Conservation (phyloP, 2,329 filamentous ascomycete species). For the Colletotrichum sp. region DNA sequence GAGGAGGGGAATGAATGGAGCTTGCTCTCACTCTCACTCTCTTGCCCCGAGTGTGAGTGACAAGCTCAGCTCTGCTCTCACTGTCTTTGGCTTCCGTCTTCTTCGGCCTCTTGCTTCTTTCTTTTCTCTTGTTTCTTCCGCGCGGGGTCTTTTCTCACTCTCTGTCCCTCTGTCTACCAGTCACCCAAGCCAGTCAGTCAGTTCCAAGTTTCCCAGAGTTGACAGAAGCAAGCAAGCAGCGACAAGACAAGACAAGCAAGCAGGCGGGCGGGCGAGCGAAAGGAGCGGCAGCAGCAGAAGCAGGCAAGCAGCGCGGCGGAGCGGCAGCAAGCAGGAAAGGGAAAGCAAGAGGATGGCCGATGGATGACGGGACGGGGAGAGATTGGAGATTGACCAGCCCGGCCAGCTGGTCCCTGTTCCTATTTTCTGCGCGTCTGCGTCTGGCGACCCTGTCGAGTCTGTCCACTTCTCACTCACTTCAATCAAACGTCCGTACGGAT, state of each 20-base stretch:
- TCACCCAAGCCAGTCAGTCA: not conserved
- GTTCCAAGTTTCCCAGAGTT: not conserved
- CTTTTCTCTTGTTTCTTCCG: not conserved
- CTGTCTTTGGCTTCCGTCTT: not conserved
- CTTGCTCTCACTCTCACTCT: not conserved
- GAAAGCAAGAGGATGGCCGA: conserved; percentile 11
- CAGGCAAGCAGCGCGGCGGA: not conserved
- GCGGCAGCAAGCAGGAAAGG: conserved; percentile 2
- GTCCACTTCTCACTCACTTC: conserved; percentile 16
- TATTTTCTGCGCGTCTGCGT: conserved; percentile 16
- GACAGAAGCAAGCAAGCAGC: not conserved
- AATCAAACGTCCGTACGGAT: conserved; percentile 7
- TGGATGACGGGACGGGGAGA: conserved; percentile 3
- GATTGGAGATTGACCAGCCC: conserved; percentile 8
- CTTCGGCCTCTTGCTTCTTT: not conserved
- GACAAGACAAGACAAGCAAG: not conserved
- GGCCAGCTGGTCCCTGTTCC: conserved; percentile 14
- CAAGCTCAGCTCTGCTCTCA: not conserved
- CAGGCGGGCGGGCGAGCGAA: not conserved
- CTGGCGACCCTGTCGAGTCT: conserved; percentile 5
- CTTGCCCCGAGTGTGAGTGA: not conserved
- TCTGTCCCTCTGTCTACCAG: not conserved
- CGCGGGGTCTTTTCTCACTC: not conserved
- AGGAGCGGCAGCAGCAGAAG: not conserved
- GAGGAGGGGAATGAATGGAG: not conserved